These are phyloP conservation scores for Calendula officinalis DNA, from an alignment of 129 eudicot genomes.

Conservation along the genomic window DNA sequence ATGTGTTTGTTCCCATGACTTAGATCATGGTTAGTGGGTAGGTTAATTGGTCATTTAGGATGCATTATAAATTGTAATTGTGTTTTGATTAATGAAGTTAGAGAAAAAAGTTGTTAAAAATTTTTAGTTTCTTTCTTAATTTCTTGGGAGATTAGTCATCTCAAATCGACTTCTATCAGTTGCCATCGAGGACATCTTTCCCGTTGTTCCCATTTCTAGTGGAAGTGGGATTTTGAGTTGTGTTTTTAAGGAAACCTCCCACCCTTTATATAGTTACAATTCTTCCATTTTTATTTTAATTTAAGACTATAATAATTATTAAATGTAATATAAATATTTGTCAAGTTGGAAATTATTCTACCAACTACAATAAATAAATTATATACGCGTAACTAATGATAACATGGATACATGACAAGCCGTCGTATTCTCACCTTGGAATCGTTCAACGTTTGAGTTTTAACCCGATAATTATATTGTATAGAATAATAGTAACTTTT, in stretches of 20 bases:
- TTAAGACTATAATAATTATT: not conserved
- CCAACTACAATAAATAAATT: conserved; percentile 24
- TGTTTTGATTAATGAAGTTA: no score
- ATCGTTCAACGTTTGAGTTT: conserved; percentile 17
- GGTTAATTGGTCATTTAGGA: no score
- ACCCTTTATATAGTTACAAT: conserved; percentile 35
- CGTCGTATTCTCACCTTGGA: conserved; percentile 9
- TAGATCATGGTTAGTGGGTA: no score
- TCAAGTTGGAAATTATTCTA: conserved; percentile 13
- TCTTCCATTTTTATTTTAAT: not conserved
- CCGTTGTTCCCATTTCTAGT: conserved; percentile 35
- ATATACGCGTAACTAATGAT: conserved; percentile 2
- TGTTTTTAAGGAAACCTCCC: conserved; percentile 20
- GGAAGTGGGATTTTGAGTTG: conserved; percentile 32
- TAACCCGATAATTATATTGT: no score
- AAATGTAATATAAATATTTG: not conserved
- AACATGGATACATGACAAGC: conserved; percentile 7
- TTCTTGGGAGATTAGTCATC: no score
- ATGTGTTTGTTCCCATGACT: no score
- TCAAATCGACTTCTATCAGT: no score
- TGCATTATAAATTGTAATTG: no score
- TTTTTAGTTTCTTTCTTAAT: no score
- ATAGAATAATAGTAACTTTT: no score
- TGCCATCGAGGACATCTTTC: conserved; percentile 33
- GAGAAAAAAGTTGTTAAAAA: no score